Evolutionary conservation across 2,329 filamentous ascomycete species (phyloP).

Genomic region (Triangularia verruculosa): DNA sequence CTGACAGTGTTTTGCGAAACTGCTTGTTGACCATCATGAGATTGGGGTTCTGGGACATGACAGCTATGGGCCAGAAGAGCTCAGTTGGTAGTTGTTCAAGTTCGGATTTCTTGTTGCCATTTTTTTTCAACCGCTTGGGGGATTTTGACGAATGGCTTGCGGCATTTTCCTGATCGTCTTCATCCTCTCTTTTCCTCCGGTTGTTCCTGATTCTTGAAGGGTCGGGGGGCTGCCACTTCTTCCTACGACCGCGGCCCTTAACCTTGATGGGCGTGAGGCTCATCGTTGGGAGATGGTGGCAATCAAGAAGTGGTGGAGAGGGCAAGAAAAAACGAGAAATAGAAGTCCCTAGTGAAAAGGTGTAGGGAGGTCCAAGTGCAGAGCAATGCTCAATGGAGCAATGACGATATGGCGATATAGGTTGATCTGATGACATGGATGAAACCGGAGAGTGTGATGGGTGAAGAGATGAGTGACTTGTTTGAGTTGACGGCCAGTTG

Average conservation of each 20-base stretch:
- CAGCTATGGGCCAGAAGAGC: conserved; percentile 52
- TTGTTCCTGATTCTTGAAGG: conserved; percentile 16
- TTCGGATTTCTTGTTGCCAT: conserved; percentile 19
- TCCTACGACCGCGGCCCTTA: conserved; percentile 40
- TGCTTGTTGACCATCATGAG: conserved; percentile 44
- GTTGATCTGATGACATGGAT: background rate
- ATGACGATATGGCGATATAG: background rate
- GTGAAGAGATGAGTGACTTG: background rate
- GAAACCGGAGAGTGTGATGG: background rate
- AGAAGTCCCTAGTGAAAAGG: too few relatives aligned
- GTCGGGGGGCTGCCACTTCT: conserved; percentile 17
- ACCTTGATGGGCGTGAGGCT: conserved; percentile 49
- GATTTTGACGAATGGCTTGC: conserved; percentile 12
- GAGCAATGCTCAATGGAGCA: background rate
- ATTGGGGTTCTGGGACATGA: conserved; percentile 47
- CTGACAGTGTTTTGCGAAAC: conserved; percentile 48
- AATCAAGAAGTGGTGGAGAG: background rate
- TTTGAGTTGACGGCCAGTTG: background rate
- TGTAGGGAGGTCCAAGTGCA: too few relatives aligned
- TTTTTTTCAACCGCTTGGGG: conserved; percentile 20
- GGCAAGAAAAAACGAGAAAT: background rate
- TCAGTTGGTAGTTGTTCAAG: conserved; percentile 47
- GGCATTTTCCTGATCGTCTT: background rate
- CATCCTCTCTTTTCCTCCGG: conserved; percentile 8
- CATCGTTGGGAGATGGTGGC: conserved; percentile 36